Conservation (phyloP, 2,329 filamentous ascomycete genomes). For the Colletotrichum coccodes region DNA sequence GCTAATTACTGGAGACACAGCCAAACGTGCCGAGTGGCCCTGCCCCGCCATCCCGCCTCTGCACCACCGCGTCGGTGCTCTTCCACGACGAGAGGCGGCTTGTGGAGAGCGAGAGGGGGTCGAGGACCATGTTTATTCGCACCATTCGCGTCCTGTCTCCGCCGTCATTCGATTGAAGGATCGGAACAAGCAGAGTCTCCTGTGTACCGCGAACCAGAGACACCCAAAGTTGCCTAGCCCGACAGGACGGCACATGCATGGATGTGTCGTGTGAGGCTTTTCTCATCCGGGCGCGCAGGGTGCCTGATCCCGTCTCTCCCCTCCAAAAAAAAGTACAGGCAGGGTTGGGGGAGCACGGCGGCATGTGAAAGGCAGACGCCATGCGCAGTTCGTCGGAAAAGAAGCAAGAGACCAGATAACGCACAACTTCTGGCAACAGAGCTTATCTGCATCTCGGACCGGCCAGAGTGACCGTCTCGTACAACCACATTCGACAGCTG, state of each 20-base stretch:
- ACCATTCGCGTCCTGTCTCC: background rate
- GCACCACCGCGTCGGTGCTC: background rate
- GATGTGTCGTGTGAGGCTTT: background rate
- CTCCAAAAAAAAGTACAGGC: background rate
- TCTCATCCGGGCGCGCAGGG: background rate
- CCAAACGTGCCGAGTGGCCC: background rate
- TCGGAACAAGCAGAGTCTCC: background rate
- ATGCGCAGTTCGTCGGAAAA: background rate
- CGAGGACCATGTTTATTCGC: background rate
- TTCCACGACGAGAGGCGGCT: background rate
- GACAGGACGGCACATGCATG: no score
- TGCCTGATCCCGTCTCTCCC: background rate
- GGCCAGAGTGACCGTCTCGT: background rate
- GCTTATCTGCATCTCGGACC: slow-evolving; percentile 11
- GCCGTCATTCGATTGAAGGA: background rate
- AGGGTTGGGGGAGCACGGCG: background rate
- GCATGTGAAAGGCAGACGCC: slow-evolving; percentile 21
- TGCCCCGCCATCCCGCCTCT: slow-evolving; percentile 6
- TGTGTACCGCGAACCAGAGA: background rate
- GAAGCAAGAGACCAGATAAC: slow-evolving; percentile 23
- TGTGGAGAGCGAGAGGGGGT: background rate
- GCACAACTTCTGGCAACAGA: background rate
- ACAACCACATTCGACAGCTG: background rate
- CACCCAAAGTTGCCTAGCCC: background rate
- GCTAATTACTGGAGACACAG: background rate